Evolutionary conservation across 768 basidiomycete genomes (phyloP).

Genomic region (Phanerochaete carnosa): DNA sequence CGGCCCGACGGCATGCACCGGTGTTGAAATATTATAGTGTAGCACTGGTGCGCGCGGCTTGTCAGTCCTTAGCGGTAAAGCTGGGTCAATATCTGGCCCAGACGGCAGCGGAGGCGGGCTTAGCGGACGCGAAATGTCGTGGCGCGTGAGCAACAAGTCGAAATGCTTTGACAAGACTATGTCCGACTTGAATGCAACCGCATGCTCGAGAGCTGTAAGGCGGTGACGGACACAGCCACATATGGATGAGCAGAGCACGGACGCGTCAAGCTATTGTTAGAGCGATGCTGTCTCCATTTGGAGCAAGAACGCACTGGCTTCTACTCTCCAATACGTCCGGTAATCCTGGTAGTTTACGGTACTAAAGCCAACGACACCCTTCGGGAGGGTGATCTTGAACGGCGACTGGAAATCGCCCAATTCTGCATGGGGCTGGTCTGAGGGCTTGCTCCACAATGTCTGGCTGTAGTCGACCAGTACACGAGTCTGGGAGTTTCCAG

Average conservation of each 20-base stretch:
- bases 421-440: slow-evolving; percentile 49
- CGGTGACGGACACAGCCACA: background rate
- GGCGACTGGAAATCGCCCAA: slow-evolving; percentile 66
- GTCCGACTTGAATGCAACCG: slow-evolving; percentile 61
- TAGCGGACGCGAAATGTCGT: slow-evolving; percentile 49
- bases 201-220: slow-evolving; percentile 61
- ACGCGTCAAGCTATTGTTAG: slow-evolving; percentile 1
- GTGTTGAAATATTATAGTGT: slow-evolving; percentile 55
- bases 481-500: slow-evolving; percentile 55
- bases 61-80: slow-evolving; percentile 35
- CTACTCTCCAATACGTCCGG: slow-evolving; percentile 77
- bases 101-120: slow-evolving; percentile 4
- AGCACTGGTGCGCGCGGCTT: slow-evolving; percentile 58
- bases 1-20: slow-evolving; percentile 63
- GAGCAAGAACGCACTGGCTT: slow-evolving; percentile 54
- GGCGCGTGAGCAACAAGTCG: slow-evolving; percentile 70
- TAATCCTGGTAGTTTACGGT: slow-evolving; percentile 75
- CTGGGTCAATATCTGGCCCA: slow-evolving; percentile 22
- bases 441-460: slow-evolving; percentile 66
- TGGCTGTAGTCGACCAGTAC: slow-evolving; percentile 65
- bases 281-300: slow-evolving; percentile 17
- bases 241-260: background rate
- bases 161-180: slow-evolving; percentile 64
- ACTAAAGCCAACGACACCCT: slow-evolving; percentile 59
- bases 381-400: slow-evolving; percentile 69